These are phyloP conservation scores for Deinandra increscens DNA, from an alignment of 129 eudicot species.

Conservation along the genomic window DNA sequence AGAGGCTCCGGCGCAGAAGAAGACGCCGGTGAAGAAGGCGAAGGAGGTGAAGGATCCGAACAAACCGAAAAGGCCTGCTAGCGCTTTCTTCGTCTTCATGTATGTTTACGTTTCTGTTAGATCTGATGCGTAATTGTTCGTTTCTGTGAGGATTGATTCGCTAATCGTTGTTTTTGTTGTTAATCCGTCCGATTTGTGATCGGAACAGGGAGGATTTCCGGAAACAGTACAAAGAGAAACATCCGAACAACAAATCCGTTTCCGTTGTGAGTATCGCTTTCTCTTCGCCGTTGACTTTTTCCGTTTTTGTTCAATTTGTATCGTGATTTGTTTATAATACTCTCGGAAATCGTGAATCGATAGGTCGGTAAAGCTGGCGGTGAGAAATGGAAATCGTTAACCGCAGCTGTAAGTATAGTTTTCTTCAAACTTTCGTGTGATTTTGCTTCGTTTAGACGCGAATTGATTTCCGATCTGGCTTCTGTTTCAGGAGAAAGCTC, in stretches of 20 bases:
- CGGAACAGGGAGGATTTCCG: slow-evolving; percentile 36
- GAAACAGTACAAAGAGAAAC: slow-evolving; percentile 33
- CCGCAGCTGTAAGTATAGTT: slow-evolving; percentile 47
- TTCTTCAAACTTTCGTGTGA: background rate
- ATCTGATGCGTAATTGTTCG: background rate
- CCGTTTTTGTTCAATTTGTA: background rate
- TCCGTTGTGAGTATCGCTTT: slow-evolving; percentile 30
- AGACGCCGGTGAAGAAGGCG: slow-evolving; percentile 46
- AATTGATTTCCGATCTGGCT: background rate
- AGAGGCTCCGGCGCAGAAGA: slow-evolving; percentile 29
- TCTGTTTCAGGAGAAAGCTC: slow-evolving; percentile 64
- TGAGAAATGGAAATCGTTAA: slow-evolving; percentile 65
- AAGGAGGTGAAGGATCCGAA: slow-evolving; percentile 72
- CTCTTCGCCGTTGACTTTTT: slow-evolving; percentile 2
- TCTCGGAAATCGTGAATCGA: slow-evolving; percentile 3
- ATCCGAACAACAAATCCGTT: slow-evolving; percentile 39
- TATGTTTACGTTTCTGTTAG: slow-evolving; percentile 1
- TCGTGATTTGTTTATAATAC: background rate
- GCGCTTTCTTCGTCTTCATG: slow-evolving; percentile 83
- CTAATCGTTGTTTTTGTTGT: too few relatives aligned
- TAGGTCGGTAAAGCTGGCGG: slow-evolving; percentile 86
- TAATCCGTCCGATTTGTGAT: background rate
- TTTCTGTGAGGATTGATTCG: background rate
- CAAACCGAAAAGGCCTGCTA: slow-evolving; percentile 76
- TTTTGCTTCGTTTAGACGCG: background rate